These are phyloP conservation scores for Exophiala sp. DNA, from an alignment of 2,329 filamentous ascomycete species.

Conservation along the genomic window DNA sequence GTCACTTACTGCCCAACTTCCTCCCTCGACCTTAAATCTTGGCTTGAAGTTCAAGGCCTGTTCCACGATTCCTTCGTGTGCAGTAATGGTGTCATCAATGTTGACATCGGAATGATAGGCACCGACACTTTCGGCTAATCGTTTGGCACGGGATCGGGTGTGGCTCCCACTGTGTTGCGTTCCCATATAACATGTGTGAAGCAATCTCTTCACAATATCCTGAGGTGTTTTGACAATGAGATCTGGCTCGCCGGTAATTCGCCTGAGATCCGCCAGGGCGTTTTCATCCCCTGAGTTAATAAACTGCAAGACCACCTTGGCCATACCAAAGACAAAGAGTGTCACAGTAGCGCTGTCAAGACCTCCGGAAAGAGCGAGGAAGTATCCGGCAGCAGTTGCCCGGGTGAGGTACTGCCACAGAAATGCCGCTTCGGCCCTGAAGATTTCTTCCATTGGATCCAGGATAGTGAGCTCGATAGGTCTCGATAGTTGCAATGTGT, in stretches of 20 bases:
- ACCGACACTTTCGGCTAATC: conserved; percentile 45
- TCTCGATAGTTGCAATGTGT: conserved; percentile 40
- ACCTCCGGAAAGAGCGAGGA: conserved; percentile 39
- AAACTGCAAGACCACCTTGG: conserved; percentile 36
- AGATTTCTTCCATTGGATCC: conserved; percentile 63
- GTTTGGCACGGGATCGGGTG: conserved; percentile 63
- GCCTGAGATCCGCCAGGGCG: conserved; percentile 30
- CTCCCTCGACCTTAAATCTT: conserved; percentile 63
- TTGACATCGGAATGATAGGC: conserved; percentile 69
- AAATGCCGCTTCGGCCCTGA: conserved; percentile 42
- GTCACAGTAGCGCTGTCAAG: conserved; percentile 38
- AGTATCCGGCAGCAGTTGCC: conserved; percentile 36
- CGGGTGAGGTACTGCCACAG: conserved; percentile 46
- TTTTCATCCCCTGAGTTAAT: conserved; percentile 34
- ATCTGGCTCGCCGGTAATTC: conserved; percentile 23
- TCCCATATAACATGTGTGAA: conserved; percentile 68
- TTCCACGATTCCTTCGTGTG: conserved; percentile 30
- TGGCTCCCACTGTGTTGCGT: conserved; percentile 65
- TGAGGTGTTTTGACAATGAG: conserved; percentile 52
- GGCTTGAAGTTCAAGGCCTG: conserved; percentile 61
- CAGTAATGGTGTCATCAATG: conserved; percentile 62
- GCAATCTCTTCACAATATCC: conserved; percentile 58
- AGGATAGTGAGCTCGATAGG: conserved; percentile 53
- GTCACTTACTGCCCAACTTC: conserved; percentile 37
- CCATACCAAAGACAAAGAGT: conserved; percentile 41